Base-by-base conservation (phyloP, 2,329 filamentous ascomycete species). In the Aspergillus versicolor region DNA sequence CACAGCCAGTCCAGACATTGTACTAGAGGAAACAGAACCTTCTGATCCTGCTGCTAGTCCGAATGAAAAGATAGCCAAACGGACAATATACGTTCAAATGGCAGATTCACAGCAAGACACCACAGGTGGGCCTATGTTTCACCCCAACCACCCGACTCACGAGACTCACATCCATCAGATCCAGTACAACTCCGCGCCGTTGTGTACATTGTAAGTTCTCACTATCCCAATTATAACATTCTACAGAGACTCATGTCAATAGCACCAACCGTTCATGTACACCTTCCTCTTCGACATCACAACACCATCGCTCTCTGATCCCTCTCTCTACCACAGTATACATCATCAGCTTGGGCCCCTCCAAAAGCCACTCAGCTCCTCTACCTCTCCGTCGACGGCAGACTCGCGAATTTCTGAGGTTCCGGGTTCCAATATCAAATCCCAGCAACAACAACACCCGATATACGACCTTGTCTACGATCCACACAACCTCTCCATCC, bases 401-500 rank as follows among this genome's bases (percentile, higher is more conserved):
- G 66, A 70, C 41, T 65, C 73, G 24, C 75, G 77, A 37, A 72
- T 78, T 37, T 65, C 65, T 7, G 56, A 66, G 17, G 66, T 66
- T 5, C 66, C n/a, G 54, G 67, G 30, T 66, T 67, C 6, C 65
- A 70, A 64, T 59, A 61, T 67, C 37, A 71, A 75, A 41, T 69
- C 71, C 50, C 68, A 65, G 44, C 69, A 67, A 57, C 67, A 69
- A 19, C 72, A 71, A 44, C 65, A 69, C 19, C 78, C 80, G 11
- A 81, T 88, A 41, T 85, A 82, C 69, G 83, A 87, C 61, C 75
- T 88, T 8, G 77, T 87, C 45, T 87, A 81, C 65, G 85, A 88
- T 65, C 83, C 84, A 1, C 72, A 75, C 6, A 82, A 81, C 32
- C 69, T 84, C 2, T 85, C 84, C 0, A 73, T 87, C 4, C 83